These are phyloP conservation scores for Lindgomyces ingoldianus DNA, from an alignment of 495 filamentous ascomycete species.

Conservation along the genomic window DNA sequence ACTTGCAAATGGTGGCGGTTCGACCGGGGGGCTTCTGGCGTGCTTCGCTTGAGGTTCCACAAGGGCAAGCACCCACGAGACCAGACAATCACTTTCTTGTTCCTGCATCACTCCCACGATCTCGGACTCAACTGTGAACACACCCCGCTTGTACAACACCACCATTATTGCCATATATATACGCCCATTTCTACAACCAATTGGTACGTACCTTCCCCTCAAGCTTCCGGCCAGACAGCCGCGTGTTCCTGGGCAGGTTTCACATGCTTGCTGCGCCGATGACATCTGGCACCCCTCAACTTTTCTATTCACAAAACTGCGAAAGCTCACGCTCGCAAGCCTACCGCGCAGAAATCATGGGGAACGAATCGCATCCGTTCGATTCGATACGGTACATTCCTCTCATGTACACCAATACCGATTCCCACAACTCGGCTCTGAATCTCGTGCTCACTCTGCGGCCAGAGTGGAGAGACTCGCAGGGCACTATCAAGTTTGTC, in stretches of 20 bases:
- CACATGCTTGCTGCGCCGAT: neutral
- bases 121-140: no score
- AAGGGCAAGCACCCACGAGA: neutral
- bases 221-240: neutral
- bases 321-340: neutral
- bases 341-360: constrained; percentile 5
- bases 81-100: neutral
- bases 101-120: neutral
- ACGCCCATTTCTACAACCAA: neutral
- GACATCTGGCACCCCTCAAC: neutral
- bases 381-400: constrained; percentile 60
- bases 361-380: constrained; percentile 19
- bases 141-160: neutral
- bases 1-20: neutral
- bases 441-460: constrained; percentile 75
- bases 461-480: constrained; percentile 76
- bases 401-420: constrained; percentile 71
- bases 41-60: neutral
- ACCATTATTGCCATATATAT: neutral
- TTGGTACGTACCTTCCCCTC: neutral
- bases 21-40: neutral
- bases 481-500: constrained; percentile 80
- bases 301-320: neutral
- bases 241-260: neutral
- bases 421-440: constrained; percentile 74